Evolutionary conservation across 441 rosid species (phyloP), one percentile per base, ranked within the genome.

Genomic region (Dalechampia spathulata): DNA sequence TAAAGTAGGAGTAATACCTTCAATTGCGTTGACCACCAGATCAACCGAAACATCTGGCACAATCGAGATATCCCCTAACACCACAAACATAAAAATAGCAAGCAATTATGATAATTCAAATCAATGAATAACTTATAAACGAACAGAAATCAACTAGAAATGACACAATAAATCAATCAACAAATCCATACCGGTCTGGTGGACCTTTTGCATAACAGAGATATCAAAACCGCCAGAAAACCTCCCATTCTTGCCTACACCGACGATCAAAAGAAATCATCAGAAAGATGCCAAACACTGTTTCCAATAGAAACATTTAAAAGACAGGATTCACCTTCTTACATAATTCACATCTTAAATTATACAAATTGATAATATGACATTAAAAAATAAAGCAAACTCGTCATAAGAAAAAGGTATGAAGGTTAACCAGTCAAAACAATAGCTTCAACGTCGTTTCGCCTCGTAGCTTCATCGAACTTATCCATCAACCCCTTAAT

Each of bases 171-270:
- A n/a, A n/a, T n/a, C n/a, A n/a, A n/a, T n/a, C n/a, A n/a, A n/a
- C n/a, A n/a, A n/a, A n/a, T n/a, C n/a, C n/a, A n/a, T 78, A 92
- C 99, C 95, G 47, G 76, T 74, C 70, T 61, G 67, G 16, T 92
- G 96, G 66, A 86, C 68, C 73, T 83, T 71, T 72, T 72, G 71
- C 68, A 92, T 85, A 42, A 88, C 95, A 70, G 76, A 81, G 65
- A 92, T 86, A 52, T 92, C 99, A 25, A 92, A 92, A 34, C 99
- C 99, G 48, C 94, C 99, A 0, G 87, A 92, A 70, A 92, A 92
- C 70, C 85, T 86, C 65, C 94, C 88, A 59, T 78, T 72, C 28
- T 83, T 78, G 62, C 99, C 99, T 92, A 69, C 73, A 70, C 65
- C 30, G 64, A 65, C 8, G 16, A n/a, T n/a, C 1, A 28, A 17